Conservation (phyloP, 331 rosid species). For the Malus hybrid region DNA sequence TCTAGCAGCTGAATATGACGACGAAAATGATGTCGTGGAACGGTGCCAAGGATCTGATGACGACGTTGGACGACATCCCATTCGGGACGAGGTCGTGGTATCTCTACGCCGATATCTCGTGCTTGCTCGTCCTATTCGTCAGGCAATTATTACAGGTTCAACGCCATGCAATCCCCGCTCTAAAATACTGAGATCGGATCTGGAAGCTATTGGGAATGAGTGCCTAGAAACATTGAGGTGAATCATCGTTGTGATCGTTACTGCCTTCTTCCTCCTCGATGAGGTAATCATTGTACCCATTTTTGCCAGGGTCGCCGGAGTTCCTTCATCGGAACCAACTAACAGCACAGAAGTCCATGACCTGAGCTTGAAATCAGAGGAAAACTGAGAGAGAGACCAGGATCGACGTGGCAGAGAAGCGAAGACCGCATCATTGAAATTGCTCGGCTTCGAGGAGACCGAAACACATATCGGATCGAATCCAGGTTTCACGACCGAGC, state of each 20-base stretch:
- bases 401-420: conserved; percentile 52
- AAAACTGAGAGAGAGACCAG: conserved; percentile 46
- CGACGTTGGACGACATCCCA: conserved; percentile 39
- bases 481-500: not conserved
- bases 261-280: no score
- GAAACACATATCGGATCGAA: conserved; percentile 18
- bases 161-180: no score
- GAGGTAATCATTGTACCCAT: no score
- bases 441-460: conserved; percentile 20
- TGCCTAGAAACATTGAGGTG: no score
- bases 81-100: conserved; percentile 60
- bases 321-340: conserved; percentile 17
- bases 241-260: no score
- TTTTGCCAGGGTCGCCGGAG: not conserved
- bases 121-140: conserved; percentile 63
- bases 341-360: conserved; percentile 33
- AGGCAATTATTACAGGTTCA: conserved; percentile 11
- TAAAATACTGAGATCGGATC: no score
- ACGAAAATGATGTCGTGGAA: not conserved
- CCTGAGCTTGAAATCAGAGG: conserved; percentile 33
- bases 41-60: conserved; percentile 18
- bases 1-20: not conserved
- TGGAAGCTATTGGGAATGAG: no score
- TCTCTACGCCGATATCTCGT: conserved; percentile 37
- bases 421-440: conserved; percentile 29